Evolutionary conservation across 108 stramenopile species (phyloP).

Genomic region (Hondaea fermentalgiana): DNA sequence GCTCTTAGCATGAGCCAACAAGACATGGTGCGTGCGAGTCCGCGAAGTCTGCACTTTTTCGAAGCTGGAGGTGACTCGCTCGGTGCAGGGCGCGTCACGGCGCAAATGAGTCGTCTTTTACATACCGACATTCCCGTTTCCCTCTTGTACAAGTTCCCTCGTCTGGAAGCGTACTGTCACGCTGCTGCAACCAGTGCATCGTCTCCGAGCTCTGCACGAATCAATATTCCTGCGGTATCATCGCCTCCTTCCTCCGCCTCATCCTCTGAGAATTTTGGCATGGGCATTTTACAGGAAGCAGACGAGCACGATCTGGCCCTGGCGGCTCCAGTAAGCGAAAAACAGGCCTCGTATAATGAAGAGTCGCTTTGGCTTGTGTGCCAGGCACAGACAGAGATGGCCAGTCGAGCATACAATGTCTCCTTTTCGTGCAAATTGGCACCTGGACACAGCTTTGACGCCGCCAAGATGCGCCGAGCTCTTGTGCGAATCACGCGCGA

Average conservation of each 20-base stretch:
- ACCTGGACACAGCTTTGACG: background rate
- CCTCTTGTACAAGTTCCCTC: background rate
- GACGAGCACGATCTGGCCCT: background rate
- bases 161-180: background rate
- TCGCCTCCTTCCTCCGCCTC: too few relatives aligned
- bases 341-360: background rate
- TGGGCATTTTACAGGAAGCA: background rate
- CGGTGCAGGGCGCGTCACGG: background rate
- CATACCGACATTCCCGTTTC: background rate
- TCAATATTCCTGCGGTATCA: background rate
- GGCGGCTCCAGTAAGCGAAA: background rate
- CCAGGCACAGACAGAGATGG: background rate
- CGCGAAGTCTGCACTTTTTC: background rate
- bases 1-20: background rate
- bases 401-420: background rate
- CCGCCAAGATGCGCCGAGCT: background rate
- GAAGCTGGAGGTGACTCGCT: background rate
- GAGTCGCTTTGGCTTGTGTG: constrained; percentile 8
- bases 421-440: background rate
- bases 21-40: background rate
- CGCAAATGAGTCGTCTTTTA: background rate
- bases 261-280: background rate
- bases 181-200: background rate
- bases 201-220: too few relatives aligned
- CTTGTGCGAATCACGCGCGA: background rate